Evolutionary conservation across 495 filamentous ascomycete genomes (phyloP), one percentile per base, ranked within the genome.

Genomic region (Penicillium flavigenum): DNA sequence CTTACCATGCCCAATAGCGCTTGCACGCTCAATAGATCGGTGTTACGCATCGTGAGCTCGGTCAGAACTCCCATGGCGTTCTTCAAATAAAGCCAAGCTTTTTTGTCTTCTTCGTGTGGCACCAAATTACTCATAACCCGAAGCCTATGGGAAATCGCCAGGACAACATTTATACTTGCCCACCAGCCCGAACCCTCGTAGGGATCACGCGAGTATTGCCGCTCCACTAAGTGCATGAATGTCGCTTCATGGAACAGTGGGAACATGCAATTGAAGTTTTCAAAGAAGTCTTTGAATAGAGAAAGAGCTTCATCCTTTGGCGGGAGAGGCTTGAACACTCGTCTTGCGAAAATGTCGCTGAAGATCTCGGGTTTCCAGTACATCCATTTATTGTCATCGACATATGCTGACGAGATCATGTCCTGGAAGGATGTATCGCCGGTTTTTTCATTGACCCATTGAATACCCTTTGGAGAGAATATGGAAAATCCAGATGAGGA

Each of bases 241-340:
- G 94, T 97, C 14, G 93, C 91, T 70, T 97, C 91, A 68, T 98
- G 94, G 68, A 96, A 98, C 4, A 98, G 80, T 44, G 94, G 94
- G 68, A 98, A 96, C 83, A 97, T 90, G 84, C 91, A 91, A 75
- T 98, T 98, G 79, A 98, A 97, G 71, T 96, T 96, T 66, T 92
- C 89, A 63, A 98, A 98, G 69, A 86, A 98, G 67, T 98, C 94
- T 70, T 88, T 91, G 55, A 94, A 84, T 45, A 96, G 79, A 10
- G 89, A 93, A 47, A 90, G 66, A 22, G 87, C 88, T 75, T 94
- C 90, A 19, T 85, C 80, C 70, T 92, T 91, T 1, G 89, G 78
- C 10, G 94, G 94, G 34, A 97, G 73, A 43, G 83, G 89, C 60
- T 84, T 84, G 79, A 88, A 96, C 10, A 95, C 82, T n/a, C 86